Conservation (phyloP, 1,284 basidiomycete genomes). For the Trichosporon inkin region DNA sequence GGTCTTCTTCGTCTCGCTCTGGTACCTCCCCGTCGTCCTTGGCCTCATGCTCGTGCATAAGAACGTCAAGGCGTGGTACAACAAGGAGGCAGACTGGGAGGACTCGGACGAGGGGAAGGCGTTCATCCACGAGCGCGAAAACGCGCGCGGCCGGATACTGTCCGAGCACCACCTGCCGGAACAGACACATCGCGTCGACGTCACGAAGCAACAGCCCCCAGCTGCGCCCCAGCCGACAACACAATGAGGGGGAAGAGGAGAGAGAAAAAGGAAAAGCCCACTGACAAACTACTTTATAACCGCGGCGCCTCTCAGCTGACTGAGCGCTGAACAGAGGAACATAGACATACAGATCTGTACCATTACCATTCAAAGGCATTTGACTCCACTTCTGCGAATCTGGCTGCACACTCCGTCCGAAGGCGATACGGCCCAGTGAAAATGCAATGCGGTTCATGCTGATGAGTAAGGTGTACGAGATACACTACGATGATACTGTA, state of each 20-base stretch:
- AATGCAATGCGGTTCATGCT: slow-evolving; percentile 3
- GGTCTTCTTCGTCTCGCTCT: slow-evolving; percentile 78
- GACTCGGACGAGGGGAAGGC: slow-evolving; percentile 22
- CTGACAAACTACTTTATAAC: background rate
- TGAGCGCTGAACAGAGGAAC: background rate
- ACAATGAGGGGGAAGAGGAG: background rate
- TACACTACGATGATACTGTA: background rate
- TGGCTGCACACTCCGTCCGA: too few relatives aligned
- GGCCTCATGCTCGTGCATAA: slow-evolving; percentile 94
- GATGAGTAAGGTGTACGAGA: background rate
- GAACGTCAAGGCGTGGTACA: slow-evolving; percentile 67
- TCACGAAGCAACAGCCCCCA: background rate
- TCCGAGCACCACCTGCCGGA: slow-evolving; percentile 5
- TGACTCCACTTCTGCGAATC: slow-evolving; percentile 2
- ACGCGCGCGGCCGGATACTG: slow-evolving; percentile 14
- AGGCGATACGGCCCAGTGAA: background rate
- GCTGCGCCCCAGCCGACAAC: background rate
- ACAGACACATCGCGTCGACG: background rate
- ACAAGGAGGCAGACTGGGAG: slow-evolving; percentile 22
- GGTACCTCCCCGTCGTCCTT: slow-evolving; percentile 86
- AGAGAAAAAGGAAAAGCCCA: background rate
- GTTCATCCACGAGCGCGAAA: slow-evolving; percentile 17
- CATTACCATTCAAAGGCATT: slow-evolving; percentile 4
- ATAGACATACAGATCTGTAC: slow-evolving; percentile 10
- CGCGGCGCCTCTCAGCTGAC: background rate